Base-by-base conservation (phyloP, 768 basidiomycete genomes). In the Boletus huronensis region DNA sequence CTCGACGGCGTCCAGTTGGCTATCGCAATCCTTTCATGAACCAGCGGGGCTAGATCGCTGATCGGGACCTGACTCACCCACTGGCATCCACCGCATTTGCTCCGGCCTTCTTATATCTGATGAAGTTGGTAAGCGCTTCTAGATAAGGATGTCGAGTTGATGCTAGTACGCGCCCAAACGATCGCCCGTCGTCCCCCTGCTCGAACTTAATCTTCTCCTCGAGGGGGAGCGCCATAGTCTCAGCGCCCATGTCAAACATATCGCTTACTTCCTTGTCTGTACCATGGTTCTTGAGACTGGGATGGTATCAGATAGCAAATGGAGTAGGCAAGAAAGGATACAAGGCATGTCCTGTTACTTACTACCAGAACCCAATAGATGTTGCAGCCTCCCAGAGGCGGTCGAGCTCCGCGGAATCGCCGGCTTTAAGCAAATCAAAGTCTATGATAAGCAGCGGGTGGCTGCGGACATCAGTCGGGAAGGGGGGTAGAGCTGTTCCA, bases 11-110 rank as follows among this genome's bases (percentile, higher is more conserved):
- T 88, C 86, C 44, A 76, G 53, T 6, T 28, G 45, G 2, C 61
- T 65, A 14, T 42, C 13, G 17, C 16, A 8, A 19, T 13, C 14
- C 2, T 6, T 51, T 23, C 8, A 10, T 57, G 25, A 39, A 40
- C 11, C n/a, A 19, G 44, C 6, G 13, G 10, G n/a, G 29, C 21
- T 9, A 23, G 31, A 47, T 38, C 19, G 5, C 21, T 28, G 14
- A 41, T 9, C 5, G 7, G n/a, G 10, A 36, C 17, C 11, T 3
- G 26, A 54, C 59, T 62, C 36, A 75, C 38, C 86, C 87, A 11
- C 72, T 74, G 21, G 81, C 79, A 61, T 88, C 84, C 5, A 82
- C 79, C 2, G 82, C 83, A 54, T 80, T 84, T 0, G 80, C 80
- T 1, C 86, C 87, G 0, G 75, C 72, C 11, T 80, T 82, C 71